Base-by-base conservation (phyloP, 129 eudicot species). In the Kitagawia praeruptora region DNA sequence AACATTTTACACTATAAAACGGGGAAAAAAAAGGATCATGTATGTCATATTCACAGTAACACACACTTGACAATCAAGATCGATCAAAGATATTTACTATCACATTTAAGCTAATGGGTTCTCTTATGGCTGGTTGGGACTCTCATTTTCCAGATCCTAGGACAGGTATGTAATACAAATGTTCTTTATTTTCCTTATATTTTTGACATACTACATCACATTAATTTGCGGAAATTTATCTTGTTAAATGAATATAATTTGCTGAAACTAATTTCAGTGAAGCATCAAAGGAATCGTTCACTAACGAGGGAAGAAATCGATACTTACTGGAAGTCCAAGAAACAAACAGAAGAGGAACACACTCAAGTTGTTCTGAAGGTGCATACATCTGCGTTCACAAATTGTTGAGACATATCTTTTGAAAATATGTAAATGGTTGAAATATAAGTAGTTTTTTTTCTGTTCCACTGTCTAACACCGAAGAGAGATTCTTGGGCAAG, bases 71-170 rank as follows among this genome's bases (percentile, higher is more conserved):
- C 37, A 34, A 34, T 67, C 73, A 13, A 67, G 37, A 34, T 34
- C 37, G 23, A 67, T 28, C 72, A 66, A 28, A 27, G 0, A 21
- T 23, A 54, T 64, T 31, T 31, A 31, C 34, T 31, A 31, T 64
- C 71, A 64, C 37, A 89, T 31, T 6, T 23, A 23, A 56, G 31
- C 66, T 56, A 2, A 61, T 92, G 97, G 96, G 97, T 80, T 92
- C 97, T 75, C 86, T 92, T 56, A 86, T 92, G 95, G 87, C 89
- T 6, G 97, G 97, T 48, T 92, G 97, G 97, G 89, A 85, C 64
- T 86, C 92, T 27, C 91, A 51, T 64, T 82, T 84, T 69, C 54
- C 48, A 56, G 93, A 91, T 82, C 83, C 92, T 44, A 85, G 79
- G 66, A 47, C 82, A 21, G 83, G 97, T 86, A 83, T 40, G 82